phyloP scores from a whole-genome alignment of 768 basidiomycete genomes.

The Boletus vinaceobasis region DNA sequence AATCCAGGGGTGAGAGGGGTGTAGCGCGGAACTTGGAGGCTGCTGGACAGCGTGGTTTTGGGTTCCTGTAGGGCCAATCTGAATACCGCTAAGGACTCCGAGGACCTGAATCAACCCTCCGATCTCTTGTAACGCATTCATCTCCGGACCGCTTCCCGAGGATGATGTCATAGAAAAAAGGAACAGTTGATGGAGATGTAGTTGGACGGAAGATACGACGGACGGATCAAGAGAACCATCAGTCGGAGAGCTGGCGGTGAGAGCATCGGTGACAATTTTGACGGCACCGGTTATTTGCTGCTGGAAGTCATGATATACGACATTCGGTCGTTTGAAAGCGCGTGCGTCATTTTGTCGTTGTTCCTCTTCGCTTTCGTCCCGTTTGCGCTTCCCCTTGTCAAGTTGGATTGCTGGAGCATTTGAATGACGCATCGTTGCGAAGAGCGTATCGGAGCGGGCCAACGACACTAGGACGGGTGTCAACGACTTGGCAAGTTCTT shows the following conservation, averaged over 20 bases:
- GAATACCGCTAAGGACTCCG: conserved; percentile 74
- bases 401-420: conserved; percentile 60
- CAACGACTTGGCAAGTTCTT: conserved; percentile 51
- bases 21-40: conserved; percentile 31
- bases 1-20: conserved; percentile 31
- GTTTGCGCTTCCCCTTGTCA: conserved; percentile 74
- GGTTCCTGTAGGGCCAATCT: conserved; percentile 48
- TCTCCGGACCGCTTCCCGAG: conserved; percentile 46
- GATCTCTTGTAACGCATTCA: conserved; percentile 66
- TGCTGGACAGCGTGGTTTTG: conserved; percentile 24
- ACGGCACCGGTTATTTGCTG: conserved; percentile 60
- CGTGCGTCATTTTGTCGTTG: conserved; percentile 26
- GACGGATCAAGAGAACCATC: conserved; percentile 49
- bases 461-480: conserved; percentile 62
- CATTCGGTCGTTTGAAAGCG: conserved; percentile 44
- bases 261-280: conserved; percentile 49
- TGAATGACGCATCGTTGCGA: conserved; percentile 61
- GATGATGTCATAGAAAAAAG: conserved; percentile 75
- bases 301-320: conserved; percentile 47
- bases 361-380: conserved; percentile 46
- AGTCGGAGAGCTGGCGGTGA: conserved; percentile 36
- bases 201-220: conserved; percentile 66
- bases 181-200: conserved; percentile 73
- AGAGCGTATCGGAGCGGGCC: conserved; percentile 62
- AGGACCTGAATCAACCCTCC: conserved; percentile 80